A percentile compares a stretch with the other conserved stretches of the same genome.
These are phyloP conservation scores for Melanopsichium pennsylvanicum DNA, from an alignment of 1,284 basidiomycete species.

Conservation along the genomic window DNA sequence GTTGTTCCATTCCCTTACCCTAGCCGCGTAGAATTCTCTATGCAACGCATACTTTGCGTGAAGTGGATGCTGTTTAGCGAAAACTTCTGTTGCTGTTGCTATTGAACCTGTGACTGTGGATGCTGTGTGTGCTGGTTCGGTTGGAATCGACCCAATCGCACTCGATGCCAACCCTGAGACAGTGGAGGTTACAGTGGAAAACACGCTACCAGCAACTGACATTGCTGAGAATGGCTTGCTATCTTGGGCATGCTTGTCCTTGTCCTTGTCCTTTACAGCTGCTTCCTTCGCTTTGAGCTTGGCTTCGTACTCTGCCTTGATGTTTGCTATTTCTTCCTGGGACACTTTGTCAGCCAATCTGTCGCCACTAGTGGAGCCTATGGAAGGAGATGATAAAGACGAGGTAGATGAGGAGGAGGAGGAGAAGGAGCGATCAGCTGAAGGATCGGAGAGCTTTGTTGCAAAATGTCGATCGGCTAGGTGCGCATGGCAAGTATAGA, in stretches of 20 bases:
- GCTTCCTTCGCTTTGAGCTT: slow-evolving; percentile 32
- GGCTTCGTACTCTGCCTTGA: slow-evolving; percentile 49
- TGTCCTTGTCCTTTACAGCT: slow-evolving; percentile 19
- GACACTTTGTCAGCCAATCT: slow-evolving; percentile 43
- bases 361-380: slow-evolving; percentile 1
- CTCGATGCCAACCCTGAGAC: slow-evolving; percentile 28
- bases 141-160: slow-evolving; percentile 17
- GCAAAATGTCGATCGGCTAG: slow-evolving; percentile 55
- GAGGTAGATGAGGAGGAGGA: not conserved
- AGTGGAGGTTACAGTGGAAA: slow-evolving; percentile 37
- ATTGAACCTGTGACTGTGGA: slow-evolving; percentile 10
- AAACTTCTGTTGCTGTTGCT: slow-evolving; percentile 7
- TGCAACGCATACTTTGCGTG: slow-evolving; percentile 52
- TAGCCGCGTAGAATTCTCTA: slow-evolving; percentile 51
- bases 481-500: slow-evolving; percentile 56
- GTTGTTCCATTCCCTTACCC: slow-evolving; percentile 43
- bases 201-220: slow-evolving; percentile 31
- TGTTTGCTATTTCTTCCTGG: slow-evolving; percentile 49
- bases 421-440: too few relatives aligned
- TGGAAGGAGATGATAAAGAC: not conserved
- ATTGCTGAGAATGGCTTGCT: slow-evolving; percentile 23
- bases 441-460: slow-evolving; percentile 28
- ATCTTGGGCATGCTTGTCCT: slow-evolving; percentile 17
- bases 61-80: slow-evolving; percentile 20
- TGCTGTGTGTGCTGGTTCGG: slow-evolving; percentile 4